Base-by-base conservation (phyloP, 2,329 filamentous ascomycete species). In the Aspergillus thermomutatus region DNA sequence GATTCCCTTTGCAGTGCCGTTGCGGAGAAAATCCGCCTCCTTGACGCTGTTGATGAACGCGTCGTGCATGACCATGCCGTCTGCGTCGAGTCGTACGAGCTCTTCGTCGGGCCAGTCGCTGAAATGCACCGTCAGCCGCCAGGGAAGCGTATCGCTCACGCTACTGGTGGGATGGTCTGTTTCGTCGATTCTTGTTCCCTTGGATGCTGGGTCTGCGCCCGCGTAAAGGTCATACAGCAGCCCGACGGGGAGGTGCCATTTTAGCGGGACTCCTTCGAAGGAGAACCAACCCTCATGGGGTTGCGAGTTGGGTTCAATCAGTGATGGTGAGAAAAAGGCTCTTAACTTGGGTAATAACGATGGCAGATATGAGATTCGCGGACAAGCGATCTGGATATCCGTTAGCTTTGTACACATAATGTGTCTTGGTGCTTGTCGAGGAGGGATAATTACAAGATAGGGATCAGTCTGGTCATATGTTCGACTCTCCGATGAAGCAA, bases 1-100 rank as follows among this genome's bases (percentile, higher is more conserved):
- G 68, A 96, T 92, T 59, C 89, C 88, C 71, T 93, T 92, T 17
- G 91, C 91, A 53, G 89, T 94, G 47, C 92, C 91, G 64, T 94
- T 93, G 52, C 92, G 85, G 51, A 96, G 80, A 64, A 92, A 96
- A 74, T 96, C 92, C 28, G 92, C 92, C 81, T 89, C 87, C 69
- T 90, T 90, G 60, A 89, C 86, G 52, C 81, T 85, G 62, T 89
- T 88, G 53, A 87, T 85, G 66, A 84, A 90, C 0, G 85, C 79
- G 69, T 89, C 87, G 58, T 86, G 83, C 68, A 87, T 76, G 2
- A 82, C 78, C 64, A 80, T 80, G 25, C 79, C 80, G 25, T 81
- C 77, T 0, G 72, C 70, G 64, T 87, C 84, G 4, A 86, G 79
- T 4, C 74, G 78, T 17, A 87, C 78, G 21, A 87, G 80, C 11